phyloP scores from a whole-genome alignment of 495 filamentous ascomycete species.

The Aspergillus diversus region DNA sequence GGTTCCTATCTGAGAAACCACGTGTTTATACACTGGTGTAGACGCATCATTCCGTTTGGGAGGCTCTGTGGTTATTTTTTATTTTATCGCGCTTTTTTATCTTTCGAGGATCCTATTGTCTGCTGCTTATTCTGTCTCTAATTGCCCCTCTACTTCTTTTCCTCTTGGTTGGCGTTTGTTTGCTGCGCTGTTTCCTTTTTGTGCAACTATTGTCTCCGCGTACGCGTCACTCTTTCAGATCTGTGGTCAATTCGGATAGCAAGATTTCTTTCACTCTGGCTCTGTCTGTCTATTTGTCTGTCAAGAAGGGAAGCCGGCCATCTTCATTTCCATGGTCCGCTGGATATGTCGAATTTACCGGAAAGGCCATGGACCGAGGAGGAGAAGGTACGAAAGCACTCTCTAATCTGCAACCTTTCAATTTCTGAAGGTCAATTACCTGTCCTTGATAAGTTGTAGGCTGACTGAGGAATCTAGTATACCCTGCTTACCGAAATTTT shows the following conservation, averaged over 20 bases:
- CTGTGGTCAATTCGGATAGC: slow-evolving; percentile 6
- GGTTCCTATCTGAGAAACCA: slow-evolving; percentile 26
- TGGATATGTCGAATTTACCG: slow-evolving; percentile 52
- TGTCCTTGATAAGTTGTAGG: background rate
- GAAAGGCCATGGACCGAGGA: slow-evolving; percentile 60
- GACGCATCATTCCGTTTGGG: slow-evolving; percentile 38
- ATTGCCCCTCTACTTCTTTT: slow-evolving; percentile 29
- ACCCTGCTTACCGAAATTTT: slow-evolving; percentile 63
- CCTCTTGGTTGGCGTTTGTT: slow-evolving; percentile 16
- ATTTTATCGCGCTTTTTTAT: slow-evolving; percentile 14
- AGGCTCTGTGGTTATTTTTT: slow-evolving; percentile 31
- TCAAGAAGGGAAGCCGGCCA: slow-evolving; percentile 18
- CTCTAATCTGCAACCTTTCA: background rate
- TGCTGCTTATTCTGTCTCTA: slow-evolving; percentile 24
- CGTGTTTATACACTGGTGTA: slow-evolving; percentile 33
- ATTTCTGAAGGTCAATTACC: background rate
- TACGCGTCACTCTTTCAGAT: slow-evolving; percentile 22
- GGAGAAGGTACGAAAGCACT: slow-evolving; percentile 56
- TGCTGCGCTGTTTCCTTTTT: slow-evolving; percentile 13
- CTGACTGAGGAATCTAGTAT: slow-evolving; percentile 41
- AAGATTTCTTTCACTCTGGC: slow-evolving; percentile 4
- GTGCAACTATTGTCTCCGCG: slow-evolving; percentile 20
- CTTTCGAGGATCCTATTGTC: slow-evolving; percentile 18
- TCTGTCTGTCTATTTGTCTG: slow-evolving; percentile 21
- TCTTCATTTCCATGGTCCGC: slow-evolving; percentile 42